Conservation (phyloP, 345 rosid species). For the Eucalyptus sp. region DNA sequence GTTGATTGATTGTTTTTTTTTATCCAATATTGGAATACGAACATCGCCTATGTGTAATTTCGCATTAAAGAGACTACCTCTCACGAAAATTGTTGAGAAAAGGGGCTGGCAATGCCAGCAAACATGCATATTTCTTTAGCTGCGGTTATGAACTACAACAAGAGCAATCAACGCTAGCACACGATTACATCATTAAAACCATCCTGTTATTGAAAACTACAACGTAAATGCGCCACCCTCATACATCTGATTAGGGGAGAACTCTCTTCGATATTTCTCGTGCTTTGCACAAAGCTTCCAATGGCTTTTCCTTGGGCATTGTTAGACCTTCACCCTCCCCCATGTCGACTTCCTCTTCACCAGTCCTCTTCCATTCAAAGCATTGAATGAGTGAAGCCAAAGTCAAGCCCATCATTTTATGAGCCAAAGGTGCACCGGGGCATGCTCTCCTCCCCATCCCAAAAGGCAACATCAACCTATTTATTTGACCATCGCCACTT, state of each 20-base stretch:
- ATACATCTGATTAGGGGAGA: neutral
- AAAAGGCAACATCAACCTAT: neutral
- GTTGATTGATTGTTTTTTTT: neutral
- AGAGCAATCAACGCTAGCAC: neutral
- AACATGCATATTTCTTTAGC: neutral
- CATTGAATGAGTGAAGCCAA: slow-evolving; percentile 38
- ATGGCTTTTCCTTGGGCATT: slow-evolving; percentile 26
- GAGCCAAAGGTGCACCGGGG: slow-evolving; percentile 12
- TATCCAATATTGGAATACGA: neutral
- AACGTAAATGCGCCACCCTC: neutral
- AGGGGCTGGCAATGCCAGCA: neutral
- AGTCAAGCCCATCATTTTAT: slow-evolving; percentile 1
- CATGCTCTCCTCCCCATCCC: slow-evolving; percentile 19
- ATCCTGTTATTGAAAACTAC: neutral
- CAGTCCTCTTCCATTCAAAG: slow-evolving; percentile 43
- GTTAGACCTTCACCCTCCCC: slow-evolving; percentile 22
- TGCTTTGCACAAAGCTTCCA: slow-evolving; percentile 23
- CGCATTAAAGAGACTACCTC: neutral
- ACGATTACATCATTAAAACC: neutral
- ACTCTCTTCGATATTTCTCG: neutral
- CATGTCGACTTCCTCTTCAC: slow-evolving; percentile 27
- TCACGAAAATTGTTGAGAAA: neutral
- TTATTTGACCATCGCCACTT: neutral
- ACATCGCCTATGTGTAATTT: neutral
- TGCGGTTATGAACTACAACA: neutral